A percentile compares a stretch with the other conserved stretches of the same genome.
Conservation (phyloP, 208 protist species). For the Angomonas deanei region DNA sequence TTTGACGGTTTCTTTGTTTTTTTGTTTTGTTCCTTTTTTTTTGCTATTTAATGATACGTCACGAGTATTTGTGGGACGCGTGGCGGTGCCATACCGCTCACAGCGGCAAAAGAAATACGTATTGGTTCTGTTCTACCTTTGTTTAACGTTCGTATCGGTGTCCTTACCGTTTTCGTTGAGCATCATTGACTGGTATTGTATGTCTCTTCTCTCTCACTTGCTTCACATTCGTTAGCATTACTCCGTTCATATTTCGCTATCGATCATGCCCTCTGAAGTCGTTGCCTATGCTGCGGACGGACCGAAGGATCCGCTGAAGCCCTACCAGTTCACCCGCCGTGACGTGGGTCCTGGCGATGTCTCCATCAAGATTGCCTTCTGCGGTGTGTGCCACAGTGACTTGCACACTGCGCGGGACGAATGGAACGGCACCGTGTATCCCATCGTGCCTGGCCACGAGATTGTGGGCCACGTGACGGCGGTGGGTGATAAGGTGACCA, state of each 20-base stretch:
- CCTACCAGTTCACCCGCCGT: conserved; percentile 27
- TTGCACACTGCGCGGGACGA: conserved; percentile 55
- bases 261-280: conserved; percentile 8
- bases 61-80: too few species aligned
- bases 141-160: too few species aligned
- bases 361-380: conserved; percentile 49
- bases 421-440: conserved; percentile 35
- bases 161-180: too few species aligned
- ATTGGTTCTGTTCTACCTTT: too few species aligned
- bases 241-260: not conserved
- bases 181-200: too few species aligned
- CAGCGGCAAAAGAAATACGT: too few species aligned
- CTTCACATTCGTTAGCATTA: too few species aligned
- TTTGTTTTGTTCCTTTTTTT: too few species aligned
- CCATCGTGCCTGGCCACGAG: conserved; percentile 55
- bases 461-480: conserved; percentile 16
- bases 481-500: conserved; percentile 38
- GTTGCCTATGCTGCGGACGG: conserved; percentile 3
- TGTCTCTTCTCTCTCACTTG: too few species aligned
- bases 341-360: conserved; percentile 30
- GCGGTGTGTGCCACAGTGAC: conserved; percentile 76
- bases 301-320: conserved; percentile 24
- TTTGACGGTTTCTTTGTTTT: too few species aligned
- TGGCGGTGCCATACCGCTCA: too few species aligned
- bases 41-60: too few species aligned